Conservation (phyloP, 2,329 filamentous ascomycete genomes). For the Nemania sp. region DNA sequence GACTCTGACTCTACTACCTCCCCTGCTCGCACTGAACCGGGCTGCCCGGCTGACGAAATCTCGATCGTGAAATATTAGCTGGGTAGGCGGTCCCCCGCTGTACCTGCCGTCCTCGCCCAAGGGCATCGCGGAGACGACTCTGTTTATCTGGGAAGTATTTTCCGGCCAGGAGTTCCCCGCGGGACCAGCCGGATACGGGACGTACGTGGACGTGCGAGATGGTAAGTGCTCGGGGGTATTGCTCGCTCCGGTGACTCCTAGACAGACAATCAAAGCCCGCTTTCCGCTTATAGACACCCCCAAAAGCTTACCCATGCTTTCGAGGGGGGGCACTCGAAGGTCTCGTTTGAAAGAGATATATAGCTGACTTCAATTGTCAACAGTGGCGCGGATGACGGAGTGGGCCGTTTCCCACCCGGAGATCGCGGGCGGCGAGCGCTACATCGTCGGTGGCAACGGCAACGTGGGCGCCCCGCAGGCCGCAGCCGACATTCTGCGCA, state of each 20-base stretch:
- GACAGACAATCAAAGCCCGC: not conserved
- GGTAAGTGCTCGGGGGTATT: not conserved
- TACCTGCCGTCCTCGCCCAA: slow-evolving; percentile 37
- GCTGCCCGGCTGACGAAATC: not conserved
- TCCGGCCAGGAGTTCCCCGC: slow-evolving; percentile 38
- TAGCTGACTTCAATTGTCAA: not conserved
- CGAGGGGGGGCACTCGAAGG: not conserved
- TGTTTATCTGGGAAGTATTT: slow-evolving; percentile 43
- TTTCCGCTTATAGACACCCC: not conserved
- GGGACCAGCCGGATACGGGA: slow-evolving; percentile 33
- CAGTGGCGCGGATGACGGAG: slow-evolving; percentile 46
- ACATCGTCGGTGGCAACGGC: slow-evolving; percentile 40
- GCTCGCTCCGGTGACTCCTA: not conserved
- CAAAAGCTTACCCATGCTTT: not conserved
- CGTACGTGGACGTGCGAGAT: slow-evolving; percentile 50
- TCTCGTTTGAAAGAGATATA: not conserved
- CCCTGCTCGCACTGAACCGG: not conserved
- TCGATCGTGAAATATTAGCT: slow-evolving; percentile 28
- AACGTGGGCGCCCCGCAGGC: slow-evolving; percentile 44
- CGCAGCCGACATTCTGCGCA: slow-evolving; percentile 48
- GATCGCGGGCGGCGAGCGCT: slow-evolving; percentile 47
- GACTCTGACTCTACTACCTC: too few relatives aligned
- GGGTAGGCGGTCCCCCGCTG: slow-evolving; percentile 48
- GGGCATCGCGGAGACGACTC: slow-evolving; percentile 42
- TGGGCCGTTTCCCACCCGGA: slow-evolving; percentile 45